These are phyloP conservation scores for Diplodia mutila DNA, from an alignment of 2,329 filamentous ascomycete genomes.

Conservation along the genomic window DNA sequence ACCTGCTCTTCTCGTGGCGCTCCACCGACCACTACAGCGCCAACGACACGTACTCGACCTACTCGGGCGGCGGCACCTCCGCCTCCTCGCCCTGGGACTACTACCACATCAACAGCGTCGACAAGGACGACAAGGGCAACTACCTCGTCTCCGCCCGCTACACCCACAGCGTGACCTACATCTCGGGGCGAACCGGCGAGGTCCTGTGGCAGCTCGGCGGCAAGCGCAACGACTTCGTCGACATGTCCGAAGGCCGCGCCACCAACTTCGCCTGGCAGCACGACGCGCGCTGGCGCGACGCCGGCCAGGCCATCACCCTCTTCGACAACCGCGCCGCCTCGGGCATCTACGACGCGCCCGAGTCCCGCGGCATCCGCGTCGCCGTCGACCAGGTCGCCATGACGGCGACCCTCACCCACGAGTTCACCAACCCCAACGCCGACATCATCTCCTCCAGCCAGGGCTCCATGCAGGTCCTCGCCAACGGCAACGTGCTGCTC, in stretches of 20 bases:
- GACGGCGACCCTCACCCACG: slow-evolving; percentile 49
- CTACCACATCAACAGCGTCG: slow-evolving; percentile 46
- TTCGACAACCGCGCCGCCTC: slow-evolving; percentile 45
- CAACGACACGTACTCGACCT: slow-evolving; percentile 34
- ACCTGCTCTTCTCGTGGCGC: slow-evolving; percentile 48
- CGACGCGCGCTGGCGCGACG: slow-evolving; percentile 50
- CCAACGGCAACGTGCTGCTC: slow-evolving; percentile 51
- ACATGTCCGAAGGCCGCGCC: slow-evolving; percentile 47
- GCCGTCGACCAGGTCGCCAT: slow-evolving; percentile 45
- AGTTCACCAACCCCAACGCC: slow-evolving; percentile 44
- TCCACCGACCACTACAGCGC: slow-evolving; percentile 41
- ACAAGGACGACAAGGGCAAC: slow-evolving; percentile 39
- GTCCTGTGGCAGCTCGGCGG: slow-evolving; percentile 59
- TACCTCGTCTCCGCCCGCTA: slow-evolving; percentile 32
- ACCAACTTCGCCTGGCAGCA: slow-evolving; percentile 58
- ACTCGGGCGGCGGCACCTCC: slow-evolving; percentile 34
- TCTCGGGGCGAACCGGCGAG: slow-evolving; percentile 44
- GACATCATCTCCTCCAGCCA: slow-evolving; percentile 45
- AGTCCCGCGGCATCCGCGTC: slow-evolving; percentile 44
- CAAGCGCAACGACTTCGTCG: slow-evolving; percentile 47
- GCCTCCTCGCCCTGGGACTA: slow-evolving; percentile 45
- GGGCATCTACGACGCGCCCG: slow-evolving; percentile 27
- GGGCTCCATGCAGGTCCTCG: slow-evolving; percentile 49
- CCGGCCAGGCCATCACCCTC: slow-evolving; percentile 38
- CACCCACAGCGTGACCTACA: slow-evolving; percentile 30